phyloP scores from a whole-genome alignment of 768 basidiomycete species.

The Crucibulum laeve region DNA sequence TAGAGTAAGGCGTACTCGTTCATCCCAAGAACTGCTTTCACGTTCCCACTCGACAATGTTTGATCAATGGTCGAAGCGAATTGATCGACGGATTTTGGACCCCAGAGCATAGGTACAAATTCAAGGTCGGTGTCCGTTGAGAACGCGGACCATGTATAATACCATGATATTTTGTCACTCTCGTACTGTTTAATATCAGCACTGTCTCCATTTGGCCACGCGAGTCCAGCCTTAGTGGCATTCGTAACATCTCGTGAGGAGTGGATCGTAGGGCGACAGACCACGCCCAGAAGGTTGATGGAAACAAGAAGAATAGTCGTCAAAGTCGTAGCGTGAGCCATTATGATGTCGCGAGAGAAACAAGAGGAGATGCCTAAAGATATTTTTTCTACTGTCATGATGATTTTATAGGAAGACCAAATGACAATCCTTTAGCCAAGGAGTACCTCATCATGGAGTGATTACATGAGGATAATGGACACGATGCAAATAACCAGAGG shows the following conservation, averaged over 20 bases:
- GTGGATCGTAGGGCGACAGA: background rate
- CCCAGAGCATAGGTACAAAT: conserved; percentile 59
- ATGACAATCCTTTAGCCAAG: no score
- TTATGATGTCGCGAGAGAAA: no score
- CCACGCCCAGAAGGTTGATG: background rate
- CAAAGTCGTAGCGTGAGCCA: background rate
- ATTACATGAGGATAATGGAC: no score
- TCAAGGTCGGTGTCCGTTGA: conserved; percentile 35
- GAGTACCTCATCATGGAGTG: no score
- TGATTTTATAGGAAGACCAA: no score
- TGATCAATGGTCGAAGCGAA: conserved; percentile 37
- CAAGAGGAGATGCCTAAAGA: no score
- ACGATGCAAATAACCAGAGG: no score
- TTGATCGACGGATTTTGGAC: conserved; percentile 28
- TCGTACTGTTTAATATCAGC: conserved; percentile 39
- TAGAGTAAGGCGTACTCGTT: conserved; percentile 38
- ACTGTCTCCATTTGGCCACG: conserved; percentile 40
- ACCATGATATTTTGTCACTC: conserved; percentile 47
- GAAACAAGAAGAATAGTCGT: background rate
- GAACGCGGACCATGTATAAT: conserved; percentile 46
- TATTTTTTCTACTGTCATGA: no score
- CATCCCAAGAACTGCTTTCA: conserved; percentile 45
- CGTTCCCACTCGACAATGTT: conserved; percentile 28
- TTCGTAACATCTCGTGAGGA: conserved; percentile 17
- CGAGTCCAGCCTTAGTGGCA: conserved; percentile 45